Evolutionary conservation across 2,329 filamentous ascomycete species (phyloP).

Genomic region (Lachnellula cervina): DNA sequence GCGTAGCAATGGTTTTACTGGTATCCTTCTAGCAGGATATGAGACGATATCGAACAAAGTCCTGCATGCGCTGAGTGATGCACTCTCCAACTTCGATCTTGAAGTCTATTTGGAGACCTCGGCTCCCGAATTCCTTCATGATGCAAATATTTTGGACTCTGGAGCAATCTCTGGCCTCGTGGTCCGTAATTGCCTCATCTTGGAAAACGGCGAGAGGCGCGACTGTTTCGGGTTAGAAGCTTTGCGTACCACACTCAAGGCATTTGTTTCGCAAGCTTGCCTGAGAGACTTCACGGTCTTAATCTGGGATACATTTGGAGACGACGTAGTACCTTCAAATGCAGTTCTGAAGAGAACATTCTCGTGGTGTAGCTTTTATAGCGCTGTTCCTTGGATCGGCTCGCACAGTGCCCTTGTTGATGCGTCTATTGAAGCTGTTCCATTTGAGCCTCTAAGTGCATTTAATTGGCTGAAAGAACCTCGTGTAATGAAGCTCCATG

Average conservation of each 20-base stretch:
- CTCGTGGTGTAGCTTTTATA: constrained; percentile 44
- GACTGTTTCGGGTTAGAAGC: constrained; percentile 42
- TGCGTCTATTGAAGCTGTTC: constrained; percentile 30
- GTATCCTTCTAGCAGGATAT: constrained; percentile 40
- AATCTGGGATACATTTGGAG: constrained; percentile 41
- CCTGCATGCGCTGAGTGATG: constrained; percentile 32
- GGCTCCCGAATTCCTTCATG: constrained; percentile 36
- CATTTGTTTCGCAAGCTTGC: constrained; percentile 42
- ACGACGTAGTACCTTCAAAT: constrained; percentile 35
- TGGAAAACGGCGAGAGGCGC: constrained; percentile 36
- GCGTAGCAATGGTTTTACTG: constrained; percentile 34
- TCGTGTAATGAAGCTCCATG: constrained; percentile 39
- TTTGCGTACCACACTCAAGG: constrained; percentile 39
- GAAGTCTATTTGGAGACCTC: constrained; percentile 39
- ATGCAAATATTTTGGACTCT: constrained; percentile 33
- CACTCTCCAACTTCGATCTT: constrained; percentile 30
- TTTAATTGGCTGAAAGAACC: constrained; percentile 43
- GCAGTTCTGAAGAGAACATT: constrained; percentile 39
- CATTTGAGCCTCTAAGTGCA: constrained; percentile 38
- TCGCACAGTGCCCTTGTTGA: constrained; percentile 34
- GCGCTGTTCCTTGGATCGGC: constrained; percentile 41
- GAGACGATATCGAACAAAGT: constrained; percentile 23
- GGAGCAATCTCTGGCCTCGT: constrained; percentile 36
- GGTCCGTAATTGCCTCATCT: constrained; percentile 39
- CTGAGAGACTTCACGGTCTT: constrained; percentile 39